Conservation (phyloP, 208 protist genomes). For the Trichomonas tenax region DNA sequence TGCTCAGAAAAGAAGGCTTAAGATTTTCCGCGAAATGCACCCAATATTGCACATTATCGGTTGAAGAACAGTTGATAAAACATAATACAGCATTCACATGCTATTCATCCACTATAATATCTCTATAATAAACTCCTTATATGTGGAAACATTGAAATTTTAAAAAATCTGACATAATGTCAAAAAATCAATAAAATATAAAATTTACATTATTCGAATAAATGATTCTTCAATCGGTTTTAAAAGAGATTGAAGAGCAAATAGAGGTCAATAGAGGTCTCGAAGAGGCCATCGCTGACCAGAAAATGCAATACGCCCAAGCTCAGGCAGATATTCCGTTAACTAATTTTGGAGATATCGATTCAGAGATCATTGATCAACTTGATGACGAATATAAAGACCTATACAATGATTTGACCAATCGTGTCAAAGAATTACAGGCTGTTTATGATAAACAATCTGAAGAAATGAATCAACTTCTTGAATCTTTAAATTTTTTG, state of each 20-base stretch:
- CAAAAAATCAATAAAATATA: not conserved
- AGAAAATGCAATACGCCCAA: not conserved
- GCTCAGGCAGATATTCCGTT: not conserved
- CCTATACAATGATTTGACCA: not conserved
- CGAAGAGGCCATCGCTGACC: not conserved
- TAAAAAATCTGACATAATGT: no score
- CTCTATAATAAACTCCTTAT: no score
- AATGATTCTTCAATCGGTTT: not conserved
- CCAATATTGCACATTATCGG: no score
- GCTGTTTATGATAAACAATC: not conserved
- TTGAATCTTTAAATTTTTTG: not conserved
- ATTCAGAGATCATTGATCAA: not conserved
- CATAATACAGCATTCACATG: no score
- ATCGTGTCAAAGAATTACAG: not conserved
- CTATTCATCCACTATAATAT: no score
- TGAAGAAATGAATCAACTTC: not conserved
- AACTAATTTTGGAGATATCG: not conserved
- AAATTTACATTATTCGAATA: not conserved
- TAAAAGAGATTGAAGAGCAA: not conserved
- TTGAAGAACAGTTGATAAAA: no score
- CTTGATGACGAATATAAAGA: not conserved
- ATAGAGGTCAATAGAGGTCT: not conserved
- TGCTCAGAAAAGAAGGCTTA: no score
- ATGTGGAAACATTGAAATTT: no score
- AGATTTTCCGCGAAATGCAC: no score